Base-by-base conservation (phyloP, 192 early-diverging fungal species). In the Entophlyctis luteolus region DNA sequence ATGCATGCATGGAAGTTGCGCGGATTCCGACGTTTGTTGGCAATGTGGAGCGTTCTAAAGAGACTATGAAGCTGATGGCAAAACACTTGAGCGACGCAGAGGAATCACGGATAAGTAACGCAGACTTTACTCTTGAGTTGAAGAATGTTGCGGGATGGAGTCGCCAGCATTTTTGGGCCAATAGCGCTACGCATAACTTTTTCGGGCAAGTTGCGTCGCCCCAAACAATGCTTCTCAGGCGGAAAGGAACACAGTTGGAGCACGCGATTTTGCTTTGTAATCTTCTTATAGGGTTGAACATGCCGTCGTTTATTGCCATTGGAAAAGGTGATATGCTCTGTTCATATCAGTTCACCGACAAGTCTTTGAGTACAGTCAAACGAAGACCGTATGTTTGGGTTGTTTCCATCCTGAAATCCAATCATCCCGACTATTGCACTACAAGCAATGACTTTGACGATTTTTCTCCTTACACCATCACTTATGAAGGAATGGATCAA, bases 331-430 rank as follows among this genome's bases (percentile, higher is more conserved):
- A n/a, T 12, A 45, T 37, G 22, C 18, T 12, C 14, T 39, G 2
- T 20, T 56, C 1, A 20, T 35, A 10, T 14, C 2, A 42, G 28
- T 67, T 39, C 14, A 22, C 45, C 37, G 10, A 20, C 20, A 2
- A 16, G 31, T 49, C 2, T 71, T 54, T 62, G 10, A n/a, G n/a
- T 47, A 28, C 29, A 77, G 76, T 67, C 20, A 78, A 78, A 39
- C 28, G 34, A 20, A 36, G 75, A n/a, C 59, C 65, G 3, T 78
- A 79, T 33, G 58, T 57, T 16, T 79, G 77, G 77, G 77, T 79
- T n/a, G 63, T 75, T 14, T 79, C 77, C 4, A 66, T 79, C 12
- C 18, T 63, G 25, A 8, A 59, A 31, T 45, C 53, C 14, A 45
- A 59, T 32, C 52, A 67, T 25, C 5, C 14, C 4, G 39, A 6